Evolutionary conservation across 1,139 yeast species (phyloP).

Genomic region (Saccharomyces hybrid): DNA sequence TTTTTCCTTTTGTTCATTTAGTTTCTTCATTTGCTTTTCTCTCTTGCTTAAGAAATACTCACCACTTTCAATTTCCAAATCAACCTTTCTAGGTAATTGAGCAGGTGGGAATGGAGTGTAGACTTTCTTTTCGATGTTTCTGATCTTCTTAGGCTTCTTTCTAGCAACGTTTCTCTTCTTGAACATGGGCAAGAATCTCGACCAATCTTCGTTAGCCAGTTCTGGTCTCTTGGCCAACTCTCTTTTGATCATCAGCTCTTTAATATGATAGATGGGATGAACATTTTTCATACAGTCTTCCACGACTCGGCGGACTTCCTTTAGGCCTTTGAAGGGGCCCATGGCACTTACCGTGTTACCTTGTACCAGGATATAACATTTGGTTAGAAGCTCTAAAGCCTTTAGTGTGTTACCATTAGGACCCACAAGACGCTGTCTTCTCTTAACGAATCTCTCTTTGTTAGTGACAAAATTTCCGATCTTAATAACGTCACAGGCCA

Average conservation of each 20-base stretch:
- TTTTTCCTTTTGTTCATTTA: conserved; percentile 70
- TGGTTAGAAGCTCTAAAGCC: conserved; percentile 86
- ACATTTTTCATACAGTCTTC: conserved; percentile 96
- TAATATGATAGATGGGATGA: conserved; percentile 94
- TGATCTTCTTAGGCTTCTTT: conserved; percentile 67
- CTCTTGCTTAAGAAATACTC: conserved; percentile 87
- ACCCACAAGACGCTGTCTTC: conserved; percentile 94
- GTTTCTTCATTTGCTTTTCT: conserved; percentile 66
- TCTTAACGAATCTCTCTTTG: conserved; percentile 87
- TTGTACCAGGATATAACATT: conserved; percentile 90
- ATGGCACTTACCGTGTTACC: conserved; percentile 95
- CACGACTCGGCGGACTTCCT: conserved; percentile 85
- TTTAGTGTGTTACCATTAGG: conserved; percentile 95
- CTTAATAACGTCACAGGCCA: conserved; percentile 93
- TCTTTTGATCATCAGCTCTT: conserved; percentile 94
- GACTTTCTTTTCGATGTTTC: conserved; percentile 60
- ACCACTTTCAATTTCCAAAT: conserved; percentile 96
- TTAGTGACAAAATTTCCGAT: conserved; percentile 84
- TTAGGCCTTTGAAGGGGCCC: conserved; percentile 94
- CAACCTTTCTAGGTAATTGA: conserved; percentile 93
- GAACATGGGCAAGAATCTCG: conserved; percentile 91
- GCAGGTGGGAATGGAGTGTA: conserved; percentile 99
- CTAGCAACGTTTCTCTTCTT: conserved; percentile 94
- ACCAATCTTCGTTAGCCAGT: conserved; percentile 93
- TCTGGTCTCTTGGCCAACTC: conserved; percentile 93